Base-by-base conservation (phyloP, 75 land plant genomes). In the Sequoiadendron giganteum region DNA sequence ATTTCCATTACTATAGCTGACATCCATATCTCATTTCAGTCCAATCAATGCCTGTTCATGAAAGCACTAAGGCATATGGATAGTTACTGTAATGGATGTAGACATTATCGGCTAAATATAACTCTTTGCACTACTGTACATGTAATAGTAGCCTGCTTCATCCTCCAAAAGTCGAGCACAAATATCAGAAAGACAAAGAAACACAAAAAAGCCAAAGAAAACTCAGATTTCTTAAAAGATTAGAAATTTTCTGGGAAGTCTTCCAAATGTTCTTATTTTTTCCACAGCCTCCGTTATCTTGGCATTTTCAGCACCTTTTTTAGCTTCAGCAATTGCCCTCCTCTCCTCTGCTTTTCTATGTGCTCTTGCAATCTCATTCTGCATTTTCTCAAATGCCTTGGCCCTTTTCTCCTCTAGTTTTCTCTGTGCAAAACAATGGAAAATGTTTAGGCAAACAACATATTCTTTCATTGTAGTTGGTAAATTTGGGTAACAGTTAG, bases 351-450 rank as follows among this genome's bases (percentile, higher is more conserved):
- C 95, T 87, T 95, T 95, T 87, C 93, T 89, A 43, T 78, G 95
- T n/a, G 98, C 95, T 87, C 89, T 93, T 30, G 95, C 97, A 28
- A 96, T 88, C 16, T 95, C 95, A 81, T 96, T 95, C 85, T 96
- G 94, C 95, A 93, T 95, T 89, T 93, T 95, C 87, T 96, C 98
- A 42, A 88, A 19, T 14, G 97, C 95, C 73, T 77, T 95, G 80
- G 94, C 95, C 79, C 95, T 92, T 78, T 92, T 93, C 89, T 91
- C 95, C 87, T 96, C 95, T 52, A 94, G 58, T 80, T 94, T 96
- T 86, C 95, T 92, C 98, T 96, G 88, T 89, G 82, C 1, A 19
- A 81, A 86, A 34, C 21, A 39, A 70, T 76, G 36, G 18, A 39
- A 42, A 47, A 58, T 34, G 30, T 38, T 18, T 56, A 25, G 16